Conservation (phyloP, 768 basidiomycete species). For the Psilocybe subaeruginosa region DNA sequence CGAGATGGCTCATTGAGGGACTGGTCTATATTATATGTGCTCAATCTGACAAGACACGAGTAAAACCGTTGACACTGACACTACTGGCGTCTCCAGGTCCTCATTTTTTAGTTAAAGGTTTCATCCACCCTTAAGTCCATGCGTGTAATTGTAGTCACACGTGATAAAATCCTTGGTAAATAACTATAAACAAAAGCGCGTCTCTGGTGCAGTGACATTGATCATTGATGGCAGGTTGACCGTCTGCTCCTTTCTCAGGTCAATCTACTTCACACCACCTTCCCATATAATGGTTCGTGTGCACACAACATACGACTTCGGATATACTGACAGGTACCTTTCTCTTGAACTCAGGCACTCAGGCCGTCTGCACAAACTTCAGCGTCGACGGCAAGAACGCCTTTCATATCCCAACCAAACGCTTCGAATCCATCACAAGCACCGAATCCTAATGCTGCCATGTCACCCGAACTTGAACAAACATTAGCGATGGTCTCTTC, state of each 20-base stretch:
- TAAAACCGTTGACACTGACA: neutral
- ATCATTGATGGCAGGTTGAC: no score
- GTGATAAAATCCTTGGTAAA: neutral
- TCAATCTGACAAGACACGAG: neutral
- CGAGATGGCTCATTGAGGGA: neutral
- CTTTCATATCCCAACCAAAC: constrained; percentile 31
- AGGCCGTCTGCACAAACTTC: constrained; percentile 10
- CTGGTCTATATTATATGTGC: neutral
- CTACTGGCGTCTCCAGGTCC: neutral
- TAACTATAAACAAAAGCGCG: neutral
- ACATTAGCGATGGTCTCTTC: constrained; percentile 76
- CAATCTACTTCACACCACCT: neutral
- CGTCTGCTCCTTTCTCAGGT: neutral
- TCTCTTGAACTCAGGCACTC: constrained; percentile 3
- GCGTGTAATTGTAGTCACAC: neutral
- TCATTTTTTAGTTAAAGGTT: neutral
- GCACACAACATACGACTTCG: neutral
- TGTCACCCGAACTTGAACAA: constrained; percentile 83
- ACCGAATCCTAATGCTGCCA: constrained; percentile 26
- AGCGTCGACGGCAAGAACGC: constrained; percentile 26
- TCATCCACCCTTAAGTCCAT: neutral
- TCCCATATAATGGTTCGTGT: neutral
- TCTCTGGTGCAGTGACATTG: neutral
- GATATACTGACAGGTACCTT: neutral
- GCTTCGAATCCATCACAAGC: constrained; percentile 21